These are phyloP conservation scores for Astrothelium subdiscretum DNA, from an alignment of 495 filamentous ascomycete genomes.

Conservation along the genomic window DNA sequence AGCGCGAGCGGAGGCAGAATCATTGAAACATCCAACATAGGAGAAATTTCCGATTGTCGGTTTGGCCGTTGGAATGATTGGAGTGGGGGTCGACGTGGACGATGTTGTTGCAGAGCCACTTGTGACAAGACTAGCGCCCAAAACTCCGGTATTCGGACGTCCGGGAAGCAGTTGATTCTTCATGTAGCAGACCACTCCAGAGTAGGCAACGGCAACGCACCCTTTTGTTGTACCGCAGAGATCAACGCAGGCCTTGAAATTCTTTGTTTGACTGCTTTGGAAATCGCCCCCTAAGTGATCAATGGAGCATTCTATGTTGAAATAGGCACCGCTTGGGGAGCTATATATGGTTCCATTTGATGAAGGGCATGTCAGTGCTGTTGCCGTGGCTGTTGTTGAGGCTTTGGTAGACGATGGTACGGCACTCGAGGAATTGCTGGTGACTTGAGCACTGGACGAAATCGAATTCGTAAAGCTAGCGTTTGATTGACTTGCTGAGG, in stretches of 20 bases:
- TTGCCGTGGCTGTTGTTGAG: neutral
- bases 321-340: no score
- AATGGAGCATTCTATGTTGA: no score
- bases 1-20: slow-evolving; percentile 6
- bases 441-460: neutral
- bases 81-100: neutral
- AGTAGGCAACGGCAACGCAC: no score
- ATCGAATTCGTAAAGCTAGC: slow-evolving; percentile 2
- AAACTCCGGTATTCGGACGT: neutral
- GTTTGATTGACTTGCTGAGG: neutral
- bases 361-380: neutral
- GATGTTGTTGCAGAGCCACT: neutral
- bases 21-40: slow-evolving; percentile 10
- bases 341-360: neutral
- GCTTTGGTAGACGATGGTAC: neutral
- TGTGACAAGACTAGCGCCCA: neutral
- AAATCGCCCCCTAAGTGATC: no score
- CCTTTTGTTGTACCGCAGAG: no score
- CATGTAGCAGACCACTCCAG: no score
- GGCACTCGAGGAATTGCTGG: no score
- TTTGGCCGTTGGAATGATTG: neutral
- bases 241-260: no score
- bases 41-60: neutral
- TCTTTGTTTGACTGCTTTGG: no score
- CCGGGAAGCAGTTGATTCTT: no score